phyloP scores from a whole-genome alignment of 1,284 basidiomycete genomes.

The Cutaneotrichosporon spelunceum region DNA sequence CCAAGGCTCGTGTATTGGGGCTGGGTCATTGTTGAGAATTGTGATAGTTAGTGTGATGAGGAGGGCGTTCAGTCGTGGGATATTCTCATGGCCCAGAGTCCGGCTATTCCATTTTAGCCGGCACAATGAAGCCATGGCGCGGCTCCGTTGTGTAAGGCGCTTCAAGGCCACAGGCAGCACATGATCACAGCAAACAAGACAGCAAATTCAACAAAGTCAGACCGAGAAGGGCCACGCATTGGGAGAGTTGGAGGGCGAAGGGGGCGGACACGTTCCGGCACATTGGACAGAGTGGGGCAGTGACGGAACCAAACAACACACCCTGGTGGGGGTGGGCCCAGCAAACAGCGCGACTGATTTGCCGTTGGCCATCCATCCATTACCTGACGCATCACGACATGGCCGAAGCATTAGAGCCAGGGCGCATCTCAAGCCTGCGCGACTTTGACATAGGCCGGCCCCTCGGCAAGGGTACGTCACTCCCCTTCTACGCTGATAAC shows the following conservation, averaged over 20 bases:
- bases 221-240: too few species aligned
- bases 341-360: conserved; percentile 9
- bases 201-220: too few species aligned
- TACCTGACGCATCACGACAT: too few species aligned
- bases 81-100: not conserved
- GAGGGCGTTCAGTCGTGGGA: not conserved
- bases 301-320: conserved; percentile 7
- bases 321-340: not conserved
- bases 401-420: not conserved
- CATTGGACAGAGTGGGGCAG: not conserved
- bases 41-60: not conserved
- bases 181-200: too few species aligned
- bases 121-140: not conserved
- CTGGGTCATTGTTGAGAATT: not conserved
- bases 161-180: too few species aligned
- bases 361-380: not conserved
- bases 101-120: not conserved
- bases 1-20: not conserved
- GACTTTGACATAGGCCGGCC: conserved; percentile 89
- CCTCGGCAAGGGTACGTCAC: conserved; percentile 81
- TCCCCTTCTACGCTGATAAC: not conserved
- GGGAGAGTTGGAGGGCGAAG: too few species aligned
- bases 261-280: not conserved
- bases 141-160: not conserved
- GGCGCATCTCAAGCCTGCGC: conserved; percentile 19